A percentile compares a stretch with the other conserved stretches of the same genome.
phyloP scores from a whole-genome alignment of 805 yeast species.

The Cyberlindnera americana region DNA sequence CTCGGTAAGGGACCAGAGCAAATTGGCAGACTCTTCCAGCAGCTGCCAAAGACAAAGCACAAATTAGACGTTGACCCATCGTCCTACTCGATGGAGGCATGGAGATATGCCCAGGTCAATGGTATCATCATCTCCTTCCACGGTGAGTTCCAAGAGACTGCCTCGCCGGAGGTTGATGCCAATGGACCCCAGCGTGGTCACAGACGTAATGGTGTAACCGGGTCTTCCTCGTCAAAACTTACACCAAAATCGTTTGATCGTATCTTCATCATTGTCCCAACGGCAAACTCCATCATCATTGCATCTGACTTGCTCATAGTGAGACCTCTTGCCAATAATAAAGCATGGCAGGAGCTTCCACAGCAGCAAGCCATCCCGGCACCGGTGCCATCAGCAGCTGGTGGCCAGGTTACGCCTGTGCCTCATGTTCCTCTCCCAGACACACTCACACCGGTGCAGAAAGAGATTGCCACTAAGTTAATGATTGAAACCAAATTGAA shows the following conservation, averaged over 20 bases:
- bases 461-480: constrained; percentile 60
- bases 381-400: constrained; percentile 10
- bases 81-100: constrained; percentile 72
- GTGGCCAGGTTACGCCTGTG: constrained; percentile 14
- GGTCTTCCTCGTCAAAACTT: constrained; percentile 34
- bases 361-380: constrained; percentile 6
- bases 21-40: constrained; percentile 56
- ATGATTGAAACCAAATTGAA: constrained; percentile 71
- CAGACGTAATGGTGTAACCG: constrained; percentile 28
- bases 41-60: constrained; percentile 79
- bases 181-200: constrained; percentile 21
- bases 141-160: constrained; percentile 76
- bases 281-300: constrained; percentile 67
- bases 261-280: constrained; percentile 69
- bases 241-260: constrained; percentile 81
- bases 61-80: constrained; percentile 58
- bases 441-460: constrained; percentile 47
- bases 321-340: constrained; percentile 52
- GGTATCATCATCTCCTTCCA: constrained; percentile 80
- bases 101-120: constrained; percentile 64
- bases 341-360: constrained; percentile 48
- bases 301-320: constrained; percentile 81
- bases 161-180: constrained; percentile 44
- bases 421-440: constrained; percentile 22
- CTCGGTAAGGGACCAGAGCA: constrained; percentile 66